Evolutionary conservation across 495 filamentous ascomycete genomes (phyloP).

Genomic region (Penicillium paradoxum): DNA sequence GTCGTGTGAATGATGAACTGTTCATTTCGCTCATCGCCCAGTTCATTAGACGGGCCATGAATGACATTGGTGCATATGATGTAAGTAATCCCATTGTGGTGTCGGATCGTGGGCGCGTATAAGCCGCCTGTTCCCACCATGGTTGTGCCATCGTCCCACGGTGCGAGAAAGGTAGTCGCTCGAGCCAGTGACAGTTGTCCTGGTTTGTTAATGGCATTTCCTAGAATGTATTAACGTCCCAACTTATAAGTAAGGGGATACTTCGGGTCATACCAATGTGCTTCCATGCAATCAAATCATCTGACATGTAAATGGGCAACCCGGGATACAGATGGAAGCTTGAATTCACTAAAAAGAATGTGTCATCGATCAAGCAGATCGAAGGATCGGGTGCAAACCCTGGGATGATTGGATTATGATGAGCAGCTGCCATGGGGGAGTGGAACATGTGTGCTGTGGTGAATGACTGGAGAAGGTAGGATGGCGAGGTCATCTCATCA

Average conservation of each 20-base stretch:
- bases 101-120: constrained; percentile 24
- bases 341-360: constrained; percentile 32
- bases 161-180: constrained; percentile 5
- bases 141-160: constrained; percentile 8
- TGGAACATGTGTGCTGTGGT: not conserved
- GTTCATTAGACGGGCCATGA: constrained; percentile 10
- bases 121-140: constrained; percentile 13
- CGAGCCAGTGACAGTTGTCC: constrained; percentile 10
- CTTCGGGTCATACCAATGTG: constrained; percentile 12
- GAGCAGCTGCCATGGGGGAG: not conserved
- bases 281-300: constrained; percentile 31
- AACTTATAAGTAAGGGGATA: not conserved
- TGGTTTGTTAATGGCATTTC: constrained; percentile 17
- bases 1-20: constrained; percentile 23
- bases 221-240: not conserved
- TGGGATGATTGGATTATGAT: constrained; percentile 8
- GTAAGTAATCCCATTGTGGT: constrained; percentile 32
- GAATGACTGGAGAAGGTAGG: not conserved
- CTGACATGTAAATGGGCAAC: constrained; percentile 33
- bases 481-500: not conserved
- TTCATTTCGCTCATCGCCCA: constrained; percentile 10
- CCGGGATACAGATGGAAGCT: constrained; percentile 38
- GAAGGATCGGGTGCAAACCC: constrained; percentile 33
- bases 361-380: constrained; percentile 17
- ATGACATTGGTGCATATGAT: constrained; percentile 32